Conservation (phyloP, 805 yeast species). For the Candida qinlingensis region DNA sequence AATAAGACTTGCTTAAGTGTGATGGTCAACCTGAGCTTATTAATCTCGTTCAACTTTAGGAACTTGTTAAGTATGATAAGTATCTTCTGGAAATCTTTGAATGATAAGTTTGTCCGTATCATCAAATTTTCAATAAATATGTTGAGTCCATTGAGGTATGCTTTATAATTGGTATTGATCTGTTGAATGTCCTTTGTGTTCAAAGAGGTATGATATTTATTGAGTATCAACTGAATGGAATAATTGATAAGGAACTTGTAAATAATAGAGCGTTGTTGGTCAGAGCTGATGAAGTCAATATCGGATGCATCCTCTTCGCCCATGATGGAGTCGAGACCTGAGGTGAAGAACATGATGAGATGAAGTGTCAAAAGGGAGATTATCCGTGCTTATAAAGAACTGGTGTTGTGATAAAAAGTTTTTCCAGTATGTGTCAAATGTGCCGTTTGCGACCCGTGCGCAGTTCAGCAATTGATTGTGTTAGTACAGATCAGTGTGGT, state of each 20-base stretch:
- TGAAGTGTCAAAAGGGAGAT: background rate
- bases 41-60: background rate
- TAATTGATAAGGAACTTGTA: conserved; percentile 6
- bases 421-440: conserved; percentile 5
- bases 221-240: conserved; percentile 1
- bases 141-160: background rate
- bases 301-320: background rate
- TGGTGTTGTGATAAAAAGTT: background rate
- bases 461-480: background rate
- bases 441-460: conserved; percentile 3
- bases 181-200: background rate
- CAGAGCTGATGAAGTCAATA: background rate
- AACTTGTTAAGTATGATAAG: conserved; percentile 2
- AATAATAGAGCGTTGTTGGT: background rate
- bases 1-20: conserved; percentile 13
- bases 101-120: background rate
- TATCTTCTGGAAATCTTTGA: conserved; percentile 4
- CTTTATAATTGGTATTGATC: background rate
- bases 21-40: background rate
- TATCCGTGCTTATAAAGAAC: background rate
- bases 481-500: background rate
- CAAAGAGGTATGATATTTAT: conserved; percentile 3
- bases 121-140: background rate
- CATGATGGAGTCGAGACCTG: background rate
- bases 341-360: background rate